Percentiles rank a stretch among this genome's conserved stretches.
Evolutionary conservation across 257 asterid genomes (phyloP).

Genomic region (Linderniella brevidens): DNA sequence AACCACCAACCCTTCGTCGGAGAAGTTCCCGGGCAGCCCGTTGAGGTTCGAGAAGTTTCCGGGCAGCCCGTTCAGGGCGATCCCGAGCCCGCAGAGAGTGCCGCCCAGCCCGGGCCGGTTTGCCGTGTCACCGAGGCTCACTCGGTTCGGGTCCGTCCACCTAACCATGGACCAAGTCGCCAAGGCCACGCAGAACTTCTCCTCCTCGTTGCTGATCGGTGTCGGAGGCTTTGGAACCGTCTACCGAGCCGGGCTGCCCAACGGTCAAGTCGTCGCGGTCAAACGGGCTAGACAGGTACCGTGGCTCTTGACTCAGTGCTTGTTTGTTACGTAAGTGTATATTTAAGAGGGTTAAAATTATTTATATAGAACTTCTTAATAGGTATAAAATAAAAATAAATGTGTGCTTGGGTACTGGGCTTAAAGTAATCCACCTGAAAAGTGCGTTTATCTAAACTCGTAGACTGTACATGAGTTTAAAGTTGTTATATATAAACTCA

Average conservation of each 20-base stretch:
- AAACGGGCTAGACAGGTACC: conserved; percentile 92
- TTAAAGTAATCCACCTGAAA: too few species aligned
- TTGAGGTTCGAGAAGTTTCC: conserved; percentile 20
- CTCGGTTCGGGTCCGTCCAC: conserved; percentile 75
- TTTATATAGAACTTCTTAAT: too few species aligned
- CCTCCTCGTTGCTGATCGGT: conserved; percentile 48
- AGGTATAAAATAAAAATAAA: too few species aligned
- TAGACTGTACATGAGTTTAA: too few species aligned
- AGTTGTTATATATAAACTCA: too few species aligned
- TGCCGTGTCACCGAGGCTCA: conserved; percentile 81
- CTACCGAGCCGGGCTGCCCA: conserved; percentile 70
- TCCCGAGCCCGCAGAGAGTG: conserved; percentile 56
- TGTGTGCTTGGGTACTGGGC: too few species aligned
- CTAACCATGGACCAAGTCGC: conserved; percentile 54
- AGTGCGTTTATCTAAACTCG: too few species aligned
- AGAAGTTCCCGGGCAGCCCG: too few species aligned
- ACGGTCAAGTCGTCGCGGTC: conserved; percentile 73
- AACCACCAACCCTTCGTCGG: too few species aligned
- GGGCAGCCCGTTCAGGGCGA: conserved; percentile 42
- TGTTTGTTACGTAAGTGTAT: neutral
- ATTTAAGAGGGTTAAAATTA: neutral
- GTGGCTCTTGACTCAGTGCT: neutral
- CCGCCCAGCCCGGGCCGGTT: conserved; percentile 94
- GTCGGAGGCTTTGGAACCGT: conserved; percentile 95
- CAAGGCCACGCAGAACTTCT: conserved; percentile 65